Evolutionary conservation across 108 stramenopile species (phyloP).

Genomic region (Bacterosira constricta): DNA sequence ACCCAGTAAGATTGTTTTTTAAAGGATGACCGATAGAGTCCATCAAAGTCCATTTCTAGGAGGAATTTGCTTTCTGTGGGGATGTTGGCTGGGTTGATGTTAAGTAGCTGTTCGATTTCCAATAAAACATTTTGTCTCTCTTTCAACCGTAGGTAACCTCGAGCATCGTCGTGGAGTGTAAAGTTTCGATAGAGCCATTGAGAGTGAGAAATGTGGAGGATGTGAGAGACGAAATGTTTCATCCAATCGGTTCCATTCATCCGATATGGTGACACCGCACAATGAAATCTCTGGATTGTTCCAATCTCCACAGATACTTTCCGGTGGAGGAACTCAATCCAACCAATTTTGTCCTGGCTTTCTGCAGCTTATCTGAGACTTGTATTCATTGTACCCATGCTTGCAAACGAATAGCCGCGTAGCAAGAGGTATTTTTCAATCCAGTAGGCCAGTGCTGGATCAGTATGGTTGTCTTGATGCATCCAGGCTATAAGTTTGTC

Average conservation of each 20-base stretch:
- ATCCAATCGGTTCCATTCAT: neutral
- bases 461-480: neutral
- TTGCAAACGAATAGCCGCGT: neutral
- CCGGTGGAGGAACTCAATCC: neutral
- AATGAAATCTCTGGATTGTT: neutral
- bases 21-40: neutral
- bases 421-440: neutral
- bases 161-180: neutral
- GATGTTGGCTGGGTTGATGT: neutral
- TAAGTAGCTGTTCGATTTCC: neutral
- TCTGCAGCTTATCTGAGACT: neutral
- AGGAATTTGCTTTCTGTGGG: neutral
- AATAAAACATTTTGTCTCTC: neutral
- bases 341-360: neutral
- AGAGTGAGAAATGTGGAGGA: neutral
- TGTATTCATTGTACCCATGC: neutral
- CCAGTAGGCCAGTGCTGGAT: neutral
- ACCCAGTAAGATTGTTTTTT: constrained; percentile 1
- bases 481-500: neutral
- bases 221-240: neutral
- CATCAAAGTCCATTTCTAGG: neutral
- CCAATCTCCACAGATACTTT: neutral
- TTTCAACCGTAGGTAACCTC: neutral
- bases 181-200: neutral
- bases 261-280: neutral